Evolutionary conservation across 2,329 filamentous ascomycete genomes (phyloP).

Genomic region (Lecanicillium sp.): DNA sequence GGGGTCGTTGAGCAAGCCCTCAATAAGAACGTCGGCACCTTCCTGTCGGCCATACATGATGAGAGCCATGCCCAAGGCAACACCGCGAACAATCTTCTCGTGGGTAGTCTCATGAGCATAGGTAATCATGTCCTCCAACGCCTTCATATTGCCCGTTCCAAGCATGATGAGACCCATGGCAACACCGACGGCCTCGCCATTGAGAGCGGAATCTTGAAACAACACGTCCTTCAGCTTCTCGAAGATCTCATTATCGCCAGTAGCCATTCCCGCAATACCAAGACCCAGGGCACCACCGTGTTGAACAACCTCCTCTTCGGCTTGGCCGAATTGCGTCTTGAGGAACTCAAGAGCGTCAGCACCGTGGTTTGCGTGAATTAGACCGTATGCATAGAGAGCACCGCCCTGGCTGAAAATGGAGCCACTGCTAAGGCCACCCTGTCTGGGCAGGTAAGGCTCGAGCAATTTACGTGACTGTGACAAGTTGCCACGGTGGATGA

Average conservation of each 20-base stretch:
- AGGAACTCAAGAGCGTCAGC: constrained; percentile 80
- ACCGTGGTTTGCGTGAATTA: constrained; percentile 97
- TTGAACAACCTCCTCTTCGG: constrained; percentile 87
- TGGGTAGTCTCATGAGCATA: constrained; percentile 98
- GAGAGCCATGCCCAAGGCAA: constrained; percentile 92
- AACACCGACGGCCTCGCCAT: constrained; percentile 91
- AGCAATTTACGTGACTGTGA: constrained; percentile 88
- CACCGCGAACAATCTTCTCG: constrained; percentile 95
- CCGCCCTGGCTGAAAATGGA: constrained; percentile 95
- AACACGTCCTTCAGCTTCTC: constrained; percentile 84
- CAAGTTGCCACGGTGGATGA: constrained; percentile 93
- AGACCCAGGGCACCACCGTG: constrained; percentile 92
- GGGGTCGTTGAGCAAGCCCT: constrained; percentile 84
- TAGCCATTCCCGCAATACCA: constrained; percentile 96
- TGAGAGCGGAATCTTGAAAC: constrained; percentile 89
- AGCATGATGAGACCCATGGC: constrained; percentile 98
- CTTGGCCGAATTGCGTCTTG: constrained; percentile 63
- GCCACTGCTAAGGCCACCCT: constrained; percentile 63
- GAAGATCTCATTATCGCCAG: constrained; percentile 82
- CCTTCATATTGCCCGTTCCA: constrained; percentile 90
- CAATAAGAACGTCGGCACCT: constrained; percentile 87
- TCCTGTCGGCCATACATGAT: constrained; percentile 98
- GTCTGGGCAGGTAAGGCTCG: constrained; percentile 85
- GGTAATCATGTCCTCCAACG: constrained; percentile 91
- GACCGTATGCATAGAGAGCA: constrained; percentile 86